Conservation (phyloP, 805 yeast genomes). For the Isabelozyma pseudorhagii region DNA sequence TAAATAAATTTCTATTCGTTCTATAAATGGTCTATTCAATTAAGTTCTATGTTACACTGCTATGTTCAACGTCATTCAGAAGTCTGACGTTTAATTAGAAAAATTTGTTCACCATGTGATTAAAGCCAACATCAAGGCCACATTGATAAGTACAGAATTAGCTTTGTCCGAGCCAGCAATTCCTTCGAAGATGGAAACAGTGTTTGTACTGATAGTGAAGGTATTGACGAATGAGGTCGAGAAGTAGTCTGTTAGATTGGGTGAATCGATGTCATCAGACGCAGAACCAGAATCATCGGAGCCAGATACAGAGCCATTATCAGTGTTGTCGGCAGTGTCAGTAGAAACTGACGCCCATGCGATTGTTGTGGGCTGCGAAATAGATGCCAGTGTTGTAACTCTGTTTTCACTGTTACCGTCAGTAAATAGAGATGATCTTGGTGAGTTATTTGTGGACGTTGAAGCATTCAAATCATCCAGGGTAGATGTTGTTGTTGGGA, state of each 20-base stretch:
- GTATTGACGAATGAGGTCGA: background rate
- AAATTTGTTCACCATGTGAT: background rate
- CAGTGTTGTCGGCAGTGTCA: background rate
- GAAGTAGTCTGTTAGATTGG: background rate
- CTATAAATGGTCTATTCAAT: too few relatives aligned
- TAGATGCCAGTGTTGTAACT: too few relatives aligned
- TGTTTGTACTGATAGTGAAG: background rate
- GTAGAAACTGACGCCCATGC: too few relatives aligned
- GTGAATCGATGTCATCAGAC: background rate
- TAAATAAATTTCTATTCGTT: too few relatives aligned
- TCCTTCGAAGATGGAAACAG: background rate
- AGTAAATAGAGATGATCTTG: too few relatives aligned
- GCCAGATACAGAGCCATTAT: background rate
- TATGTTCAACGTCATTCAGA: too few relatives aligned
- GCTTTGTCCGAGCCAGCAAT: background rate
- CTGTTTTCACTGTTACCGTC: too few relatives aligned
- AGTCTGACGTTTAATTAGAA: background rate
- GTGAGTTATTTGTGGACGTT: too few relatives aligned
- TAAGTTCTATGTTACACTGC: too few relatives aligned
- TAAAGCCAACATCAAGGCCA: background rate
- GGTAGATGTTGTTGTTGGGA: too few relatives aligned
- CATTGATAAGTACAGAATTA: background rate
- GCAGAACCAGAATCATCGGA: background rate
- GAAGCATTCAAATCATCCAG: too few relatives aligned
- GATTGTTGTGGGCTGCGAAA: too few relatives aligned